Base-by-base conservation (phyloP, 768 basidiomycete genomes). In the Suillus bovinus region DNA sequence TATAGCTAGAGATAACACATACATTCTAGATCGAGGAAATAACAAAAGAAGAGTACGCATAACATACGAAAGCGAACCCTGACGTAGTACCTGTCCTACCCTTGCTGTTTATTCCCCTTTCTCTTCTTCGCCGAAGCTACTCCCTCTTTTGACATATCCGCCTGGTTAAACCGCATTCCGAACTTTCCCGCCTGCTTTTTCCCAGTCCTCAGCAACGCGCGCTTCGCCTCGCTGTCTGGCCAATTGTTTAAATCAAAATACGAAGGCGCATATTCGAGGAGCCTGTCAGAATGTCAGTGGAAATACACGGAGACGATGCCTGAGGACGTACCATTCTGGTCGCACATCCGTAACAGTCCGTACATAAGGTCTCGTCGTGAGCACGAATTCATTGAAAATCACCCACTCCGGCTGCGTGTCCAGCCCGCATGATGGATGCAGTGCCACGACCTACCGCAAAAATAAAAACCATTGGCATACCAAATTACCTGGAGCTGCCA, bases 341-440 rank as follows among this genome's bases (percentile, higher is more conserved):
- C 84, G 81, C 60, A 97, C 84, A 59, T 94, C 93, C 0, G 95
- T 88, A 20, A 96, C 93, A 0, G 93, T 96, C 33, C 96, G 87
- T 70, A 99, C 94, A 70, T 90, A 99, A 64, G 84, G 88, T 54
- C 87, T 77, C 7, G 93, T 92, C 10, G 96, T 99, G 66, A 98
- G 77, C 11, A 98, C 94, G 68, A 98, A 99, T 76, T 96, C 95
- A 70, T 96, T 94, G 80, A 91, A 95, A 9, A 92, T 72, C 5
- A 95, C 93, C 94, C 93, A 96, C 68, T 95, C 93, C 2, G 95
- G 94, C 62, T 89, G 88, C 11, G 85, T 85, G 63, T 94, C 91
- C 52, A 97, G 78, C 36, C 94, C 94, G 63, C 93, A 96, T 27
- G 89, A 91, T 9, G 95, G 91, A 72, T 98, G 95, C 9, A 72